Conservation (phyloP, 371 early-diverging fungal genomes). For the Nematocida displodere region DNA sequence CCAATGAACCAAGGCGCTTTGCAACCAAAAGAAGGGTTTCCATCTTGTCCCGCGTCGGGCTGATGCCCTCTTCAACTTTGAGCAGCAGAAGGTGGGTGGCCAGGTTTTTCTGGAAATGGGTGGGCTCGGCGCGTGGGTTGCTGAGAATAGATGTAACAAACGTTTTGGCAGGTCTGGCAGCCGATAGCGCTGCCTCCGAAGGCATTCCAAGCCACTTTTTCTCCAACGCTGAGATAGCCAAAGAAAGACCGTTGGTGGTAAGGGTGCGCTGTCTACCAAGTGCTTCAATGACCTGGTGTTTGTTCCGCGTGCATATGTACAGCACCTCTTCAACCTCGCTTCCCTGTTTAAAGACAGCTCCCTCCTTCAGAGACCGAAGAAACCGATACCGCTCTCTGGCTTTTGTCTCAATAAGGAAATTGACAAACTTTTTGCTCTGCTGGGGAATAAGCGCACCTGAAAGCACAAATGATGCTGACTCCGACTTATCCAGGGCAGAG, state of each 20-base stretch:
- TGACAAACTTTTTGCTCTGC: neutral
- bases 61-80: constrained; percentile 6
- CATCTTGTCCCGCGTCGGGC: neutral
- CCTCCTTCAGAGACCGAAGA: neutral
- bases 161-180: too few relatives aligned
- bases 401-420: constrained; percentile 4
- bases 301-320: constrained; percentile 20
- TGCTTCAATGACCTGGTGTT: neutral
- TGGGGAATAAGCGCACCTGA: neutral
- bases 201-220: constrained; percentile 39
- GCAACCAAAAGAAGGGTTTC: neutral
- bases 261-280: constrained; percentile 6
- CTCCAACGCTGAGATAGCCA: constrained; percentile 11
- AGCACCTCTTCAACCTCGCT: constrained; percentile 42
- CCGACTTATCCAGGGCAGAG: neutral
- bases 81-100: constrained; percentile 22
- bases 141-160: neutral
- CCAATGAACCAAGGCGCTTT: too few relatives aligned
- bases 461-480: neutral
- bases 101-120: neutral
- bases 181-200: too few relatives aligned
- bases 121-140: neutral
- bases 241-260: neutral
- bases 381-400: constrained; percentile 11
- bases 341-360: neutral